Conservation (phyloP, 306 rosid genomes). For the Quercus glauca region DNA sequence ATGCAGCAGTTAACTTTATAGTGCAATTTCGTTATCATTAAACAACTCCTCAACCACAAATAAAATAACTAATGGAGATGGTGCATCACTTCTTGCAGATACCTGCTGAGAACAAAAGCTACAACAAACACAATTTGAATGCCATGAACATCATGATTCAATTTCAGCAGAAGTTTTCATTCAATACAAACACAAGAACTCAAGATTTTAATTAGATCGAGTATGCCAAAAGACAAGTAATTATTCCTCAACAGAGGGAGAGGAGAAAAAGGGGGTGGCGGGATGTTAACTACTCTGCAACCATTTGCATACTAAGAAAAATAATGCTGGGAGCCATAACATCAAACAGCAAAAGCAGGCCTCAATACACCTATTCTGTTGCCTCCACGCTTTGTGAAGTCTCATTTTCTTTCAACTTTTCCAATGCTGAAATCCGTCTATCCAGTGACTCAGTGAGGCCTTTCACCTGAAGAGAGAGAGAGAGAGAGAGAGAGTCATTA, state of each 20-base stretch:
- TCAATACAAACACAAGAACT: not conserved
- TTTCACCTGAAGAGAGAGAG: conserved; percentile 55
- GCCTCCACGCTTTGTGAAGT: conserved; percentile 52
- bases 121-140: not conserved
- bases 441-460: conserved; percentile 67
- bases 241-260: conserved; percentile 25
- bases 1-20: not conserved
- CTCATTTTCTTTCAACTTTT: conserved; percentile 60
- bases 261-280: conserved; percentile 13
- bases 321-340: conserved; percentile 13
- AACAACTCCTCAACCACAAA: not conserved
- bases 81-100: not conserved
- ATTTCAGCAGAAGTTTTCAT: not conserved
- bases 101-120: not conserved
- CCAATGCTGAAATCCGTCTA: conserved; percentile 68
- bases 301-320: conserved; percentile 22
- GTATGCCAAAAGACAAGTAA: not conserved
- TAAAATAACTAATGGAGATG: not conserved
- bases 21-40: not conserved
- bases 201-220: not conserved
- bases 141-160: not conserved
- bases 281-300: not conserved
- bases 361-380: conserved; percentile 39
- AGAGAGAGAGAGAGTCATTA: conserved; percentile 19
- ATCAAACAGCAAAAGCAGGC: conserved; percentile 13